phyloP scores from a whole-genome alignment of 306 rosid species.

The Dryas drummondii region DNA sequence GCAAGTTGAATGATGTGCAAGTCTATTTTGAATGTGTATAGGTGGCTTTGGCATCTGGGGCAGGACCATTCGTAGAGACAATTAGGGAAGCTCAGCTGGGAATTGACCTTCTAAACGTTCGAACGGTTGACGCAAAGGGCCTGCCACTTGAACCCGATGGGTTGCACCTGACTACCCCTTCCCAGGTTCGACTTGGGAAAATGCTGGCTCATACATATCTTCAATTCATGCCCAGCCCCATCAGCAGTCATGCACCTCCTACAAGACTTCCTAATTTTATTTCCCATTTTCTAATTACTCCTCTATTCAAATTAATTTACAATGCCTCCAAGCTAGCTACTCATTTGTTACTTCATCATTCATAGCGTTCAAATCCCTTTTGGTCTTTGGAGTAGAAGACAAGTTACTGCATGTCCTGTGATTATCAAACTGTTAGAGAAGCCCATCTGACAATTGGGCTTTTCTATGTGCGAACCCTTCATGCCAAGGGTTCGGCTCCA shows the following conservation, averaged over 20 bases:
- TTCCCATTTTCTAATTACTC: background rate
- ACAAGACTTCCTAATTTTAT: background rate
- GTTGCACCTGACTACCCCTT: conserved; percentile 52
- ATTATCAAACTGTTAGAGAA: too few relatives aligned
- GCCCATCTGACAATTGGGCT: too few relatives aligned
- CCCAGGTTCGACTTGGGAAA: conserved; percentile 58
- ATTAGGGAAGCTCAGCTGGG: conserved; percentile 65
- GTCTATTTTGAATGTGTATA: conserved; percentile 3
- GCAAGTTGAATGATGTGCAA: background rate
- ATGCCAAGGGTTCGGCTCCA: background rate
- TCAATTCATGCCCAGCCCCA: conserved; percentile 38
- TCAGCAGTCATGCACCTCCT: background rate
- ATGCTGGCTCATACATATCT: conserved; percentile 55
- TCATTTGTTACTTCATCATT: background rate
- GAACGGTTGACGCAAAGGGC: conserved; percentile 60
- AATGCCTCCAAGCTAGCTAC: background rate
- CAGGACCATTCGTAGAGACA: conserved; percentile 45
- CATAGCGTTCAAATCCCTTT: background rate
- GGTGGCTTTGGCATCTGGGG: conserved; percentile 72
- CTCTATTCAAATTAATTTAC: background rate
- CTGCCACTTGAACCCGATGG: conserved; percentile 51
- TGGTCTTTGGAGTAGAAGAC: background rate
- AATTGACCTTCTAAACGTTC: conserved; percentile 47
- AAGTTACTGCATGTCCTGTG: background rate
- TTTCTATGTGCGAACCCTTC: too few relatives aligned